These are phyloP conservation scores for Zygosaccharomyces gambellarensis DNA, from an alignment of 805 yeast genomes.

Conservation along the genomic window DNA sequence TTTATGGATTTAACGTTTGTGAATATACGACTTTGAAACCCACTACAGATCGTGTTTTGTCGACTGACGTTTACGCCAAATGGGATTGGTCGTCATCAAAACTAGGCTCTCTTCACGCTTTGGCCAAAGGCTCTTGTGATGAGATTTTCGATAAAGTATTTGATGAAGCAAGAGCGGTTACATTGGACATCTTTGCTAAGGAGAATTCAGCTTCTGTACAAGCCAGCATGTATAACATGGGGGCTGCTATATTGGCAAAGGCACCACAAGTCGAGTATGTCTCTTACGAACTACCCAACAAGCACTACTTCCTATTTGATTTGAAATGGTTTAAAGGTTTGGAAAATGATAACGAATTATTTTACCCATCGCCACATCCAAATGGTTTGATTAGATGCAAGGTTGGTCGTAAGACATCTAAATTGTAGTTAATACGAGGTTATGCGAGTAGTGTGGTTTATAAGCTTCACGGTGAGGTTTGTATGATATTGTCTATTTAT, in stretches of 20 bases:
- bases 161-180: conserved; percentile 57
- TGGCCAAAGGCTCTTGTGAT: conserved; percentile 48
- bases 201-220: conserved; percentile 94
- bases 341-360: conserved; percentile 73
- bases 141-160: conserved; percentile 65
- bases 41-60: conserved; percentile 76
- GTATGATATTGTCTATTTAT: neutral
- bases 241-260: conserved; percentile 57
- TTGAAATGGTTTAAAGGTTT: conserved; percentile 78
- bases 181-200: conserved; percentile 71
- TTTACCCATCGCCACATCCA: conserved; percentile 88
- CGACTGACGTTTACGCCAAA: conserved; percentile 74
- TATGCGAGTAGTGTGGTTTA: neutral
- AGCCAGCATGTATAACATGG: conserved; percentile 95
- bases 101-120: conserved; percentile 46
- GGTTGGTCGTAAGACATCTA: conserved; percentile 67
- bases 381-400: conserved; percentile 87
- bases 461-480: too few relatives aligned
- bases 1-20: conserved; percentile 79
- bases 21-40: conserved; percentile 86
- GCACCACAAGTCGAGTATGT: conserved; percentile 60
- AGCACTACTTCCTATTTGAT: conserved; percentile 81
- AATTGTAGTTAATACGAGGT: conserved; percentile 37
- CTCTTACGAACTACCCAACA: conserved; percentile 78
- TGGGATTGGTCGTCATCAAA: conserved; percentile 61